A percentile compares a stretch with the other conserved stretches of the same genome.
Conservation (phyloP, 768 basidiomycete genomes). For the Leccinellum albellum region DNA sequence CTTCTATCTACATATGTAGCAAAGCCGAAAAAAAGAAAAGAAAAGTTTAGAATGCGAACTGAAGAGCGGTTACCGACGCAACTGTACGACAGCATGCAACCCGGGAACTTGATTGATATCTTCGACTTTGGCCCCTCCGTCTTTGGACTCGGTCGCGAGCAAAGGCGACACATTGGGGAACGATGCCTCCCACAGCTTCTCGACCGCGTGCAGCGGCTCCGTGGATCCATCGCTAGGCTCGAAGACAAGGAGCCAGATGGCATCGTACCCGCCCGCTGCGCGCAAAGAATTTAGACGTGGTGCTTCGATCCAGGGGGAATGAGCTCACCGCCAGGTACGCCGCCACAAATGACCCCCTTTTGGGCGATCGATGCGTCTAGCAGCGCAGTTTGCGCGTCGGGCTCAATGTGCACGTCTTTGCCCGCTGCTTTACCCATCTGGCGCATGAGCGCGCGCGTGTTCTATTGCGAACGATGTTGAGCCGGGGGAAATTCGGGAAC, state of each 20-base stretch:
- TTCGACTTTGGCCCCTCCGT: conserved; percentile 64
- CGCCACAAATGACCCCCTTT: conserved; percentile 88
- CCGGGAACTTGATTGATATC: conserved; percentile 53
- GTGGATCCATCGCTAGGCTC: conserved; percentile 48
- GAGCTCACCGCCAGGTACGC: conserved; percentile 88
- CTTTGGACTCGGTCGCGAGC: conserved; percentile 64
- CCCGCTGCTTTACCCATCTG: conserved; percentile 70
- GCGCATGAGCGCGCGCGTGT: conserved; percentile 76
- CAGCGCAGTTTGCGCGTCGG: conserved; percentile 77
- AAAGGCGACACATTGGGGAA: conserved; percentile 69
- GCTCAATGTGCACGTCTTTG: conserved; percentile 81
- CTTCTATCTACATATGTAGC: conserved; percentile 5
- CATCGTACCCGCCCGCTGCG: conserved; percentile 94
- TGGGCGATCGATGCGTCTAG: conserved; percentile 73
- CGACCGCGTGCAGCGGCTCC: conserved; percentile 57
- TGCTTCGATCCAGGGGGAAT: not conserved
- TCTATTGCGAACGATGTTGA: conserved; percentile 38
- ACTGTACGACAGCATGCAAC: conserved; percentile 39
- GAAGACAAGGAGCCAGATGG: conserved; percentile 88
- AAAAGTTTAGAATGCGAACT: not conserved
- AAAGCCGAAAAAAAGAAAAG: not conserved
- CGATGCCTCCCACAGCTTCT: conserved; percentile 57
- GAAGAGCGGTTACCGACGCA: conserved; percentile 14
- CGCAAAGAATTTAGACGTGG: not conserved
- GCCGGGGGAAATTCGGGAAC: not conserved